Evolutionary conservation across 305 asterid species (phyloP).

Genomic region (Solanum hybrid): DNA sequence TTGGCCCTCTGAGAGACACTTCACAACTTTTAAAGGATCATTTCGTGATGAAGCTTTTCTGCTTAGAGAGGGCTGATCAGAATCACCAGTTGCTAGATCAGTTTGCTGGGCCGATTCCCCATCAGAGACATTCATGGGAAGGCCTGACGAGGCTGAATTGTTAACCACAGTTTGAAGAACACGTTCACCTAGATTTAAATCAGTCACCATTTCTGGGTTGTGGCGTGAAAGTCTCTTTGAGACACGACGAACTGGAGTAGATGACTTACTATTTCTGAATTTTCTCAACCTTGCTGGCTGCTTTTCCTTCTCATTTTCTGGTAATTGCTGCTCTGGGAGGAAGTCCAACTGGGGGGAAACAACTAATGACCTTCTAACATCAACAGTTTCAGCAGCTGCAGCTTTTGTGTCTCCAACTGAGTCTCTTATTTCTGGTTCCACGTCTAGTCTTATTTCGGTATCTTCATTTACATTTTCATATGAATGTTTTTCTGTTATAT

Average conservation of each 20-base stretch:
- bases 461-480: slow-evolving; percentile 5
- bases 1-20: slow-evolving; percentile 6
- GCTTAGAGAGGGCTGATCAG: slow-evolving; percentile 5
- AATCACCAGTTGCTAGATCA: slow-evolving; percentile 12
- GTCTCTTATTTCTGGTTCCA: slow-evolving; percentile 10
- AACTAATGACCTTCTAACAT: background rate
- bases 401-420: slow-evolving; percentile 4
- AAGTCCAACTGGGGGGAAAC: background rate
- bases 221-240: slow-evolving; percentile 33
- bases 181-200: background rate
- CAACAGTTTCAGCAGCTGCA: slow-evolving; percentile 5
- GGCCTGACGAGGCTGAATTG: background rate
- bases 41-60: slow-evolving; percentile 12
- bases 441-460: slow-evolving; percentile 5
- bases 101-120: slow-evolving; percentile 13
- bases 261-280: slow-evolving; percentile 9
- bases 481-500: background rate
- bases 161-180: background rate
- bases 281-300: slow-evolving; percentile 6
- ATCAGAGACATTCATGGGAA: background rate
- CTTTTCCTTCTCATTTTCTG: slow-evolving; percentile 10
- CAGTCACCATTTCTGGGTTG: slow-evolving; percentile 14
- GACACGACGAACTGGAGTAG: slow-evolving; percentile 20
- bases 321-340: slow-evolving; percentile 13
- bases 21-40: slow-evolving; percentile 8